These are phyloP conservation scores for Solioccasus polychromus DNA, from an alignment of 768 basidiomycete species.

Conservation along the genomic window DNA sequence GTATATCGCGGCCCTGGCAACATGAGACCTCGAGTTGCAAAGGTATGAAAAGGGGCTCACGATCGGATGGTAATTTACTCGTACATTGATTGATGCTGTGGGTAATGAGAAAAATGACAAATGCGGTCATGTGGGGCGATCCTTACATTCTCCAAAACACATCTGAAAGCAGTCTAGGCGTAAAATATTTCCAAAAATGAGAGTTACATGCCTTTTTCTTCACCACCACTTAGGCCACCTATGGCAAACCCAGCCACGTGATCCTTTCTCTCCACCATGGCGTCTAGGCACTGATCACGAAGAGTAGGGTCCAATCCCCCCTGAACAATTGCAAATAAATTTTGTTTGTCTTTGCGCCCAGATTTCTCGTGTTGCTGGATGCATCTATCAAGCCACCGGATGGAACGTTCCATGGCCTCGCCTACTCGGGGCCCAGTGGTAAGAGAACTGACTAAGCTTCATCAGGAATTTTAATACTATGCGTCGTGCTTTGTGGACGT, in stretches of 20 bases:
- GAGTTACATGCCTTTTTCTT: slow-evolving; percentile 75
- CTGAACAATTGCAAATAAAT: slow-evolving; percentile 90
- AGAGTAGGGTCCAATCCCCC: slow-evolving; percentile 75
- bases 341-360: slow-evolving; percentile 65
- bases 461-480: slow-evolving; percentile 1
- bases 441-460: slow-evolving; percentile 64
- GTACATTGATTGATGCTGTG: slow-evolving; percentile 79
- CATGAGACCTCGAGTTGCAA: slow-evolving; percentile 9
- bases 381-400: slow-evolving; percentile 89
- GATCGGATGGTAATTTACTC: slow-evolving; percentile 71
- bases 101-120: slow-evolving; percentile 10
- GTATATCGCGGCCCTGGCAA: slow-evolving; percentile 77
- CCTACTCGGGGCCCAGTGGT: slow-evolving; percentile 77
- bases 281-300: slow-evolving; percentile 72
- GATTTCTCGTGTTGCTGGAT: slow-evolving; percentile 70
- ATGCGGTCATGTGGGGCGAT: neutral
- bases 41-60: slow-evolving; percentile 39
- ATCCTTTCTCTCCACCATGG: slow-evolving; percentile 75
- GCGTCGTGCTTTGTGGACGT: slow-evolving; percentile 24
- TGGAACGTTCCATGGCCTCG: slow-evolving; percentile 86
- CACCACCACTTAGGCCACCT: slow-evolving; percentile 87
- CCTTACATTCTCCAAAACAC: slow-evolving; percentile 82
- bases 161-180: slow-evolving; percentile 41
- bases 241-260: slow-evolving; percentile 89
- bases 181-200: slow-evolving; percentile 3